Conservation (phyloP, 441 rosid species). For the Erysimum cheiri region DNA sequence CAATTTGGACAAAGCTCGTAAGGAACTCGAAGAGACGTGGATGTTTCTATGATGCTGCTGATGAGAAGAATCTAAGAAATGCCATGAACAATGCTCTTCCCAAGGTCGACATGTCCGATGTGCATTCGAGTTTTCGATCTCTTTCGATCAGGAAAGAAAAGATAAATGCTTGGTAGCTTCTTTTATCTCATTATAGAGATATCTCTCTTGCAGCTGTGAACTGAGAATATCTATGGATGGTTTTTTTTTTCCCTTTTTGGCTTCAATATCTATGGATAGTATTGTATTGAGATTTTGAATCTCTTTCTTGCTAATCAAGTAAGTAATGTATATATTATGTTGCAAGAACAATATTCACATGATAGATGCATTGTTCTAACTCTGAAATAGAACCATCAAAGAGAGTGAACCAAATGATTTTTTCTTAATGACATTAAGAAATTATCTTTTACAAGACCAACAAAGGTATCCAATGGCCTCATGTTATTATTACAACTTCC, state of each 20-base stretch:
- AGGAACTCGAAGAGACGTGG: constrained; percentile 24
- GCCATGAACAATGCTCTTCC: constrained; percentile 22
- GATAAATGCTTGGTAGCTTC: not conserved
- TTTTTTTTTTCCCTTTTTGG: not conserved
- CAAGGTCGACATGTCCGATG: not conserved
- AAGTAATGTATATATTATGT: not conserved
- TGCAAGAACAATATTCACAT: not conserved
- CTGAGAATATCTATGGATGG: not conserved
- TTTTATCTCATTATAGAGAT: not conserved
- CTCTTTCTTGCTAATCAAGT: not conserved
- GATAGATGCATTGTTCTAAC: not conserved
- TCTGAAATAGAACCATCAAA: not conserved
- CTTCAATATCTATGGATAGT: not conserved
- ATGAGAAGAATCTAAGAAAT: constrained; percentile 19
- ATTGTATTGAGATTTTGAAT: not conserved
- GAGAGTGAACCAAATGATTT: not conserved
- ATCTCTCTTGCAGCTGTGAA: not conserved
- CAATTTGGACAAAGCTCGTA: constrained; percentile 12
- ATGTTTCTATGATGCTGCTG: constrained; percentile 5
- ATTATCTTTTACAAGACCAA: constrained; percentile 4
- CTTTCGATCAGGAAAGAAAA: not conserved
- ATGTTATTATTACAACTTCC: not conserved
- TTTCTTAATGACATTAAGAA: not conserved
- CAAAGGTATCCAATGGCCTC: not conserved
- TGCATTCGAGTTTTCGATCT: not conserved